phyloP scores from a whole-genome alignment of 257 asterid species.

The Scutellaria galericulata region DNA sequence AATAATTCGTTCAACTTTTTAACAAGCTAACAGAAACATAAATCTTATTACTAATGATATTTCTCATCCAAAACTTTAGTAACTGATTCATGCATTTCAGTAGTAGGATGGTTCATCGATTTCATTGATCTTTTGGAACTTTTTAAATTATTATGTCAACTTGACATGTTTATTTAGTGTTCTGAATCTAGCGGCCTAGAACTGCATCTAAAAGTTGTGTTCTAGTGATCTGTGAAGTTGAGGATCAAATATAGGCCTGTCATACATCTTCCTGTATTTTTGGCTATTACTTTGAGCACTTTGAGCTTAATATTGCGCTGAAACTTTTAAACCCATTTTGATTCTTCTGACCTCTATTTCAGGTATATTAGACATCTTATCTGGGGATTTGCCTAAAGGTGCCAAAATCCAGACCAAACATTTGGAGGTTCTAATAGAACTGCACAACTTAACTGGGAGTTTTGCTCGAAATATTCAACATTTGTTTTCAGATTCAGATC shows the following conservation, averaged over 20 bases:
- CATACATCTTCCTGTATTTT: conserved; percentile 15
- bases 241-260: background rate
- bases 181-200: background rate
- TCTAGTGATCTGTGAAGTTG: conserved; percentile 23
- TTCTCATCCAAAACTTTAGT: background rate
- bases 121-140: background rate
- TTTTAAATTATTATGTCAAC: background rate
- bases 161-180: conserved; percentile 10
- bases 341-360: conserved; percentile 43
- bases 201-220: conserved; percentile 5
- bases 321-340: conserved; percentile 31
- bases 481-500: conserved; percentile 83
- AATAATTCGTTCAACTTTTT: conserved; percentile 15
- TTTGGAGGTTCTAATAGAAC: conserved; percentile 82
- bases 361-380: conserved; percentile 93
- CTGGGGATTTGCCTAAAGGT: conserved; percentile 89
- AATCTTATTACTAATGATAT: background rate
- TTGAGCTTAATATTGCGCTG: conserved; percentile 12
- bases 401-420: conserved; percentile 85
- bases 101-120: background rate
- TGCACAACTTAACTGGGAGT: conserved; percentile 86
- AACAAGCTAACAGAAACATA: background rate
- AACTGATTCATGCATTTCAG: background rate
- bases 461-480: conserved; percentile 87
- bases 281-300: conserved; percentile 22